These are phyloP conservation scores for Leishmania lainsoni DNA, from an alignment of 208 protist genomes.

Conservation along the genomic window DNA sequence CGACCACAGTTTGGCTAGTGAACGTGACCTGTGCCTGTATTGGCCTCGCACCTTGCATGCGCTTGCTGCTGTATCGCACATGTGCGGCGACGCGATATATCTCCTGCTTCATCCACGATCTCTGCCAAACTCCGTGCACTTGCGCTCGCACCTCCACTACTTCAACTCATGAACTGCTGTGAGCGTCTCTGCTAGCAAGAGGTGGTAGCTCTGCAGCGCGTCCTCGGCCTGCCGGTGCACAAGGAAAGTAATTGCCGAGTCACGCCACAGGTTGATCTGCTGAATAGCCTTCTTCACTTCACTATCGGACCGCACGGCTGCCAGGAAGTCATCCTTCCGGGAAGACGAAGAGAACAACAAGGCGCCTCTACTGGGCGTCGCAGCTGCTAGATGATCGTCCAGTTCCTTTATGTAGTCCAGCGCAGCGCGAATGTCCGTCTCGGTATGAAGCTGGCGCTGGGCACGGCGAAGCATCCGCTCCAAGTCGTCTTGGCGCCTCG, in stretches of 20 bases:
- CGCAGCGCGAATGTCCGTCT: constrained; percentile 65
- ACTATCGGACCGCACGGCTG: constrained; percentile 33
- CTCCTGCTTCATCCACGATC: not conserved
- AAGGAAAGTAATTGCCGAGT: constrained; percentile 56
- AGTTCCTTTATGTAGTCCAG: constrained; percentile 43
- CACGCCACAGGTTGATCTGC: constrained; percentile 67
- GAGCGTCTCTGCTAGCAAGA: constrained; percentile 71
- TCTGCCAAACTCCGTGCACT: not conserved
- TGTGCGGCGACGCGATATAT: not conserved
- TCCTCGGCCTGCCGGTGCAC: constrained; percentile 67
- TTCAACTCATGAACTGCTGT: constrained; percentile 46
- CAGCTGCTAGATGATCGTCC: constrained; percentile 5
- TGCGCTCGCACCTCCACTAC: not conserved
- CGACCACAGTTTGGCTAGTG: not conserved
- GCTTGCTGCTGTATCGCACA: not conserved
- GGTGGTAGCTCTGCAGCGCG: constrained; percentile 61
- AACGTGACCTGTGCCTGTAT: not conserved
- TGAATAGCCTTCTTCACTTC: constrained; percentile 49
- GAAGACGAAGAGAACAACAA: not conserved
- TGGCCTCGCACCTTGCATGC: not conserved
- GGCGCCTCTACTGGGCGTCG: not conserved
- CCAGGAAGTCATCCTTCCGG: constrained; percentile 16
- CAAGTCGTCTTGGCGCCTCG: constrained; percentile 45
- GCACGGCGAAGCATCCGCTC: constrained; percentile 52
- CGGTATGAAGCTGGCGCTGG: constrained; percentile 63